Evolutionary conservation across 305 asterid genomes (phyloP), one percentile per base, ranked within the genome.

Genomic region (Rubia tinctorum): DNA sequence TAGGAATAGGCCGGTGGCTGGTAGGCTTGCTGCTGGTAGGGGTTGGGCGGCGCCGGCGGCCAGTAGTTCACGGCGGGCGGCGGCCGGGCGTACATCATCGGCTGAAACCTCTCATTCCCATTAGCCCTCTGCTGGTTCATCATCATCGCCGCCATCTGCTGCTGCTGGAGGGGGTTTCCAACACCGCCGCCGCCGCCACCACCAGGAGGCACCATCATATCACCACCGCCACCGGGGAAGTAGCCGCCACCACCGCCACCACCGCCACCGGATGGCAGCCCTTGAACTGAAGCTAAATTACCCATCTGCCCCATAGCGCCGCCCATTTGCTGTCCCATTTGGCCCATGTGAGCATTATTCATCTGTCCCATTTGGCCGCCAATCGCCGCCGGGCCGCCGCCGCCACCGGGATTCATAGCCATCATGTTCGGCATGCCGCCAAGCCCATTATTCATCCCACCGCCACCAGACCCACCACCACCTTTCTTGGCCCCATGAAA

Each of bases 1-100:
- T 84, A 81, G 65, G 80, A 87, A 83, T 85, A 87, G 18, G 73
- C 70, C 27, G 72, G 70, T 2, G 82, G 73, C 40, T 77, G 71
- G 71, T 76, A 75, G 0, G 82, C 55, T 7, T 14, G 55, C 55
- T 49, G 55, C n/a, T 45, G 20, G 58, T 53, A 53, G 8, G 59
- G 59, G 8, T 53, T 5, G 23, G 22, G 2, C 2, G 59, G 23
- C 7, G 59, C 22, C 59, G 78, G 81, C 0, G 87, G 87, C 82
- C 80, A 68, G 73, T 81, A 84, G 62, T 84, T 84, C 5, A 77
- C 80, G 0, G 83, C 87, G 0, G 87, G 83, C 25, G 87, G 87
- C 44, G 83, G 87, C 22, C 87, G 81, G 22, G 87, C 85, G 13
- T 84, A 84, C 83, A 81, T 83, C 87, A 83, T 83, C 12, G 82